Conservation (phyloP, 495 filamentous ascomycete species). For the Xylaria sp. region DNA sequence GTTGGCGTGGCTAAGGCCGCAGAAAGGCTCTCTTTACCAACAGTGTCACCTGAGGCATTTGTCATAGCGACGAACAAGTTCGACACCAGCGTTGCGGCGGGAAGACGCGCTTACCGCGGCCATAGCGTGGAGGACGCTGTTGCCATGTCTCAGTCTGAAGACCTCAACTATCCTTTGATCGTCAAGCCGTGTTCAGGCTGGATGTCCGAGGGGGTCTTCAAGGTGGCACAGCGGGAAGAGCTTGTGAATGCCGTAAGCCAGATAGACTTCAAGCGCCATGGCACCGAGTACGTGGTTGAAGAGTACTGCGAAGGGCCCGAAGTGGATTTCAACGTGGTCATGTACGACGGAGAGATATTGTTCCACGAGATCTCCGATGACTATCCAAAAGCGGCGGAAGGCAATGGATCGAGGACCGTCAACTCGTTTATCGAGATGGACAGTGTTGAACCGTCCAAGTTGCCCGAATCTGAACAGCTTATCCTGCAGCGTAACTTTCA, state of each 20-base stretch:
- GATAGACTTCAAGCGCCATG: not conserved
- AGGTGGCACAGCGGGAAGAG: not conserved
- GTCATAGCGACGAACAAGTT: constrained; percentile 8
- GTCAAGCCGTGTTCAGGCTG: not conserved
- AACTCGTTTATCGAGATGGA: constrained; percentile 39
- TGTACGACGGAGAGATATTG: constrained; percentile 53
- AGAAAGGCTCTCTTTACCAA: not conserved
- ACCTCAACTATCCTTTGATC: not conserved
- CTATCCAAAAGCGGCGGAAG: constrained; percentile 43
- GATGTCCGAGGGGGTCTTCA: not conserved
- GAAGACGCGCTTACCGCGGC: not conserved
- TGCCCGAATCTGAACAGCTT: constrained; percentile 39
- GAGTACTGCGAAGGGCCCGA: constrained; percentile 45
- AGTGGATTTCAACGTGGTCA: constrained; percentile 56
- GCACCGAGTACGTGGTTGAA: not conserved
- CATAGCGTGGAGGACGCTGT: not conserved
- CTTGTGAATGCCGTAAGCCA: not conserved
- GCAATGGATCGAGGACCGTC: constrained; percentile 26
- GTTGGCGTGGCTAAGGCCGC: not conserved
- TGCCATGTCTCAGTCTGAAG: not conserved
- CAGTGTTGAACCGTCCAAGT: constrained; percentile 38
- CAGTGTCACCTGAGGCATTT: not conserved
- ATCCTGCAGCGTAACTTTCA: constrained; percentile 33
- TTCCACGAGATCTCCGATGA: constrained; percentile 56
- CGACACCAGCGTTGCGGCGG: not conserved